These are phyloP conservation scores for Cudoniella acicularis DNA, from an alignment of 495 filamentous ascomycete genomes.

Conservation along the genomic window DNA sequence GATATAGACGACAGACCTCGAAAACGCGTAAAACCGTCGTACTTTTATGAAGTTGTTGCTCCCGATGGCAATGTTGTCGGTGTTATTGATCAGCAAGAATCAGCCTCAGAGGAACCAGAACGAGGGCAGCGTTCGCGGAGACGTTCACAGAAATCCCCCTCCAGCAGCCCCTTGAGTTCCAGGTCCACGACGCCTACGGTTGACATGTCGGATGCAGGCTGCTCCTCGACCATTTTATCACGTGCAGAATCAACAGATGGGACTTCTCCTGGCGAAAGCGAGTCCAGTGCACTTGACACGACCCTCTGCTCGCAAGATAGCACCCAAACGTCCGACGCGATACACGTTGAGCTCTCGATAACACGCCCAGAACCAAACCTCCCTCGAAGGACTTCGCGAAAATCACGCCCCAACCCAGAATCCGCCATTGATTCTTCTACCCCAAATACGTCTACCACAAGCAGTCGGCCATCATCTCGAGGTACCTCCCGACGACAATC, in stretches of 20 bases:
- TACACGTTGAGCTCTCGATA: not conserved
- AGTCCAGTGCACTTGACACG: not conserved
- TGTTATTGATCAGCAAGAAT: slow-evolving; percentile 14
- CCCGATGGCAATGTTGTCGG: slow-evolving; percentile 19
- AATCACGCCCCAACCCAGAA: too few species aligned
- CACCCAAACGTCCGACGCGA: not conserved
- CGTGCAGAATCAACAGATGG: not conserved
- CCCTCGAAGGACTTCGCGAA: too few species aligned
- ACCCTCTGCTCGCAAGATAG: not conserved
- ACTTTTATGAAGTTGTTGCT: slow-evolving; percentile 17
- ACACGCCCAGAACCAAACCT: not conserved
- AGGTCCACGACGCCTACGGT: slow-evolving; percentile 7
- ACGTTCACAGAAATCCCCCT: slow-evolving; percentile 5
- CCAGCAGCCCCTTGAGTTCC: slow-evolving; percentile 9
- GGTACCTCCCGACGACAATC: not conserved
- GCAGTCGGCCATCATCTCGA: not conserved
- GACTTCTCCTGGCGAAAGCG: not conserved
- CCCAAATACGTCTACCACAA: not conserved
- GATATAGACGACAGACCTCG: slow-evolving; percentile 35
- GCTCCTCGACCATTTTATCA: slow-evolving; percentile 7
- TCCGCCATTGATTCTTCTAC: not conserved
- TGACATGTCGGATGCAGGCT: not conserved
- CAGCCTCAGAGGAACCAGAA: not conserved
- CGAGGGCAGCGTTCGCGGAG: not conserved
- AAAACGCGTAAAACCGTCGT: slow-evolving; percentile 33